Evolutionary conservation across 208 protist species (phyloP).

Genomic region (Leishmania braziliensis): DNA sequence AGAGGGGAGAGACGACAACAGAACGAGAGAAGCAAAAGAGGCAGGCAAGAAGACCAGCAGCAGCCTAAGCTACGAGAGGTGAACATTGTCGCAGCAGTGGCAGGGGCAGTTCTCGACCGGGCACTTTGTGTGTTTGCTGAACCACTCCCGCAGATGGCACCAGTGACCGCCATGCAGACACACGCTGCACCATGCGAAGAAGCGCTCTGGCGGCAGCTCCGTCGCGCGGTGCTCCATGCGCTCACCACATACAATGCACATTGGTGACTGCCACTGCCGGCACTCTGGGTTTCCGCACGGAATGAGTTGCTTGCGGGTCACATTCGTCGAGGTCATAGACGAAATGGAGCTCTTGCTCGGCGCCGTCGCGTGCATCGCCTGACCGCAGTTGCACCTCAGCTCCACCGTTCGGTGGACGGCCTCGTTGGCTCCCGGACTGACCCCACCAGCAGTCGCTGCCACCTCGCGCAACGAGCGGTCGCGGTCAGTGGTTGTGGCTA

Average conservation of each 20-base stretch:
- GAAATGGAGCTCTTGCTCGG: slow-evolving; percentile 24
- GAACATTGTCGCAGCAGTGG: slow-evolving; percentile 47
- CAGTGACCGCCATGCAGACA: slow-evolving; percentile 90
- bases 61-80: slow-evolving; percentile 2
- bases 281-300: slow-evolving; percentile 70
- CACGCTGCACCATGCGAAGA: slow-evolving; percentile 85
- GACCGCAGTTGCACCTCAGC: slow-evolving; percentile 78
- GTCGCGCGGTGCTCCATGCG: slow-evolving; percentile 50
- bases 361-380: slow-evolving; percentile 62
- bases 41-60: not conserved
- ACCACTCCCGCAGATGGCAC: slow-evolving; percentile 84
- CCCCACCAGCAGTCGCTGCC: not conserved
- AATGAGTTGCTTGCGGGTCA: slow-evolving; percentile 30
- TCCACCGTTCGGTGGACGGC: slow-evolving; percentile 39
- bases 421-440: not conserved
- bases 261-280: slow-evolving; percentile 57
- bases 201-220: slow-evolving; percentile 53
- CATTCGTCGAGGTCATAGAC: slow-evolving; percentile 21
- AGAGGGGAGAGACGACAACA: not conserved
- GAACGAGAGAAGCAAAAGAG: not conserved
- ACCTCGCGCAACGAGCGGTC: slow-evolving; percentile 24
- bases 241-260: slow-evolving; percentile 84
- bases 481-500: slow-evolving; percentile 4
- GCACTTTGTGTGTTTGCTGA: slow-evolving; percentile 81
- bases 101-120: slow-evolving; percentile 85